Evolutionary conservation across 1,284 basidiomycete species (phyloP), one percentile per base, ranked within the genome.

Genomic region (Pulveroboletus sp.): DNA sequence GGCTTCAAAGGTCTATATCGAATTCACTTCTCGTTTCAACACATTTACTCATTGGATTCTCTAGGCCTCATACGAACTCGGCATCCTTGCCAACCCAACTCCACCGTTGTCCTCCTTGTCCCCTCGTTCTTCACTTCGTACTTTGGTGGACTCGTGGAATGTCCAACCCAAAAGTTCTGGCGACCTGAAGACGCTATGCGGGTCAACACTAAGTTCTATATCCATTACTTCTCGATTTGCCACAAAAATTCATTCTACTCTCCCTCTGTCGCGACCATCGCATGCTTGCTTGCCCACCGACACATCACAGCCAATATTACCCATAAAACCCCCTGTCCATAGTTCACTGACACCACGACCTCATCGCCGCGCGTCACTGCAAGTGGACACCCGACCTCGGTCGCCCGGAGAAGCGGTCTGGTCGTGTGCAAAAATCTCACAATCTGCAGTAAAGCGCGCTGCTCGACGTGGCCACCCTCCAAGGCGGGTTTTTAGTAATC

Each of bases 381-480:
- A 49, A 2, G 40, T 57, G 25, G 57, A 60, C 25, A 28, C 35
- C 17, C 39, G 40, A 55, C 45, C 57, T 44, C 57, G 22, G 11
- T 44, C 56, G 6, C 42, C 58, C 10, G 56, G 48, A 52, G 58
- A 62, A 26, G 43, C 4, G 25, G 26, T 70, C 29, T 70, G 68
- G 68, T 72, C 68, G 35, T 70, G 68, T 61, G 68, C 68, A 33
- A 70, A 74, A 48, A 74, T 70, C 14, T 62, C 72, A 1, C 71
- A 56, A 33, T 72, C 68, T 33, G 28, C 56, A 38, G 14, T 42
- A 12, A 70, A 70, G 49, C 65, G 60, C 17, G 56, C 68, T 42
- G 59, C 69, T 54, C 71, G 72, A 58, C 56, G 60, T 20, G 59
- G 64, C 8, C 53, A 59, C 18, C 7, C 54, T 3, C 52, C 58